Percentiles rank a stretch among this genome's conserved stretches.
Conservation (phyloP, 352 stramenopile genomes). For the Globisporangium camurandrum region DNA sequence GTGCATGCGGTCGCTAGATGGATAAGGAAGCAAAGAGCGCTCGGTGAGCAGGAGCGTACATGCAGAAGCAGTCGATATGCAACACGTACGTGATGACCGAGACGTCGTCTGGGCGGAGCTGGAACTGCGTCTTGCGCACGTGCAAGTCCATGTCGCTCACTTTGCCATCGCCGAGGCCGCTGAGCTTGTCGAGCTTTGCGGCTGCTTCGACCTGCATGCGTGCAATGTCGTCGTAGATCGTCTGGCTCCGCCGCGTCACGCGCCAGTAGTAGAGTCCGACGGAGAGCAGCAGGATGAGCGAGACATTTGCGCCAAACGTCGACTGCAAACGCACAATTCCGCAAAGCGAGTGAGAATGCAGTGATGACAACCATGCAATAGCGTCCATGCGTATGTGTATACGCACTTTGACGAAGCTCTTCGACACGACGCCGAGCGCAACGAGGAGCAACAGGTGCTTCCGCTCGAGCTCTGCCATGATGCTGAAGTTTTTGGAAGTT, state of each 20-base stretch:
- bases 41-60: neutral
- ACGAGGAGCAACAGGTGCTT: constrained; percentile 73
- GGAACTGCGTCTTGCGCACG: constrained; percentile 66
- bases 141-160: constrained; percentile 35
- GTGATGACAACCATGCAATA: neutral
- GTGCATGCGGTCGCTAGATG: constrained; percentile 49
- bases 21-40: neutral
- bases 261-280: constrained; percentile 63
- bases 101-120: constrained; percentile 43
- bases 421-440: constrained; percentile 49
- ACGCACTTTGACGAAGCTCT: constrained; percentile 56
- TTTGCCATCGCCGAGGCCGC: constrained; percentile 40
- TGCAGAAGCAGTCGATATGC: neutral
- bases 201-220: constrained; percentile 44
- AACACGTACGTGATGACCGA: constrained; percentile 62
- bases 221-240: constrained; percentile 67
- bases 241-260: constrained; percentile 41
- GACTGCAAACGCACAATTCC: constrained; percentile 19
- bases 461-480: constrained; percentile 36
- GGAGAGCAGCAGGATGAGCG: constrained; percentile 50
- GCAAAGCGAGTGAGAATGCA: neutral
- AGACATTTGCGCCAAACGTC: constrained; percentile 50
- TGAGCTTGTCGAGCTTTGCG: constrained; percentile 59
- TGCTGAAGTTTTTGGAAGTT: constrained; percentile 3
- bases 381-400: too few relatives aligned